Evolutionary conservation across 441 rosid genomes (phyloP), one percentile per base, ranked within the genome.

Genomic region (Isatis lusitanica): DNA sequence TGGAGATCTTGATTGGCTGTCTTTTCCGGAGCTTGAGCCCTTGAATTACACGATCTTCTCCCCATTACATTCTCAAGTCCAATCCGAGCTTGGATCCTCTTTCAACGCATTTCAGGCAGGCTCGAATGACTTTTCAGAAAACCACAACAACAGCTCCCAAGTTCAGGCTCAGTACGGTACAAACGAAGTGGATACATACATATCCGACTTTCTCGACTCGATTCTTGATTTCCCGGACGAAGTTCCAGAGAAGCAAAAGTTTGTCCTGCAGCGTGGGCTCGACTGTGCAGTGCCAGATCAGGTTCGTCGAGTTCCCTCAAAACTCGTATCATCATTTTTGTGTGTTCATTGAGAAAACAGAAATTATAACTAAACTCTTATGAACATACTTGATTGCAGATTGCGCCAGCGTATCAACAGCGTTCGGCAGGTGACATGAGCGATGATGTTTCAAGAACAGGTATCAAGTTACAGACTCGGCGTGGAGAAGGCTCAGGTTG

Each of bases 391-490:
- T 66, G 69, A 40, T 24, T 51, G 59, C 73, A 77, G 77, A 53
- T 10, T 66, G 52, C 64, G 3, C 16, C 68, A 72, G 36, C 43
- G 5, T 77, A 64, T 76, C 70, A 24, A 55, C 62, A 39, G 4
- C 56, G 74, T 35, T 69, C 51, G 53, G 66, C 48, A 42, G 40
- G 46, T 76, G 58, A 51, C 66, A 73, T 50, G 47, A 63, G 66
- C 51, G 48, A 58, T 53, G 82, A 75, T 66, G 61, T 38, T 68
- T 61, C 44, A 66, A 78, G 44, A 63, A 39, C 86, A 15, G 88
- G 80, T 56, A 85, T 91, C 80, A 85, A 55, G 75, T 68, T 81
- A 39, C 84, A 84, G 83, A 10, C 74, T 55, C 92, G 90, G 40
- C 17, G 17, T 68, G 59, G 55, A 60, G 85, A 30, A 74, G 40